Percentiles rank a stretch among this genome's conserved stretches.
phyloP scores from a whole-genome alignment of 2,329 filamentous ascomycete genomes.

The Periconia digitata region DNA sequence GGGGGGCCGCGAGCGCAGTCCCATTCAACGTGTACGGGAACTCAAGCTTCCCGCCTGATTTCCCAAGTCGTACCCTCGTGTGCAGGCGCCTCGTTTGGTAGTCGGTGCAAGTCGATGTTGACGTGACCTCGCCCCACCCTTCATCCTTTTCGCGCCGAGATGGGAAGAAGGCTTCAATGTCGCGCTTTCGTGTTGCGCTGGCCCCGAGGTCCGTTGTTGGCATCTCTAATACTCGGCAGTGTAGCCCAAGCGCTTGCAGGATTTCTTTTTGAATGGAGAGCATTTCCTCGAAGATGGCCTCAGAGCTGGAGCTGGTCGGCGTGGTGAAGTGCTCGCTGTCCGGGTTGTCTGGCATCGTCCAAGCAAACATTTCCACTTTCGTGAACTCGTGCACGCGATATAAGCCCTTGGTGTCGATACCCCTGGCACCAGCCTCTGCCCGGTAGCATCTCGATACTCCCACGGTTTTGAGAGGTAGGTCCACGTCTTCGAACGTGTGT shows the following conservation, averaged over 20 bases:
- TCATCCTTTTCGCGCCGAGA: conserved; percentile 66
- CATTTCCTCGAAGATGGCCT: conserved; percentile 78
- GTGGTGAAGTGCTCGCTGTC: conserved; percentile 36
- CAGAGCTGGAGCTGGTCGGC: conserved; percentile 44
- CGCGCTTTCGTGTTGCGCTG: conserved; percentile 80
- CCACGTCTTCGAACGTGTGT: conserved; percentile 62
- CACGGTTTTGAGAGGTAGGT: conserved; percentile 77
- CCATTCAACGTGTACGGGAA: conserved; percentile 94
- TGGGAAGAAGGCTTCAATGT: conserved; percentile 94
- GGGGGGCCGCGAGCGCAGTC: conserved; percentile 86
- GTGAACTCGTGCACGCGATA: conserved; percentile 99
- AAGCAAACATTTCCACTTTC: conserved; percentile 97
- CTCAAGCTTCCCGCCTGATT: conserved; percentile 53
- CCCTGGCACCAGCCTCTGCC: conserved; percentile 88
- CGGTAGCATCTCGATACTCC: conserved; percentile 92
- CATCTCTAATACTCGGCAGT: conserved; percentile 92
- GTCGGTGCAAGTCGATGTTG: conserved; percentile 87
- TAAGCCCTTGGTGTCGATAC: conserved; percentile 87
- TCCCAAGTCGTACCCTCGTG: conserved; percentile 65
- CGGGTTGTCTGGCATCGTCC: conserved; percentile 65
- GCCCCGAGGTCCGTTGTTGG: conserved; percentile 85
- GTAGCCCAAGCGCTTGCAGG: conserved; percentile 71
- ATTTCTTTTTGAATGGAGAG: conserved; percentile 85
- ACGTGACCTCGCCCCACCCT: conserved; percentile 93
- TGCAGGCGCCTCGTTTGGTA: conserved; percentile 85